Conservation (phyloP, 495 filamentous ascomycete species). For the Neurospora sp. region DNA sequence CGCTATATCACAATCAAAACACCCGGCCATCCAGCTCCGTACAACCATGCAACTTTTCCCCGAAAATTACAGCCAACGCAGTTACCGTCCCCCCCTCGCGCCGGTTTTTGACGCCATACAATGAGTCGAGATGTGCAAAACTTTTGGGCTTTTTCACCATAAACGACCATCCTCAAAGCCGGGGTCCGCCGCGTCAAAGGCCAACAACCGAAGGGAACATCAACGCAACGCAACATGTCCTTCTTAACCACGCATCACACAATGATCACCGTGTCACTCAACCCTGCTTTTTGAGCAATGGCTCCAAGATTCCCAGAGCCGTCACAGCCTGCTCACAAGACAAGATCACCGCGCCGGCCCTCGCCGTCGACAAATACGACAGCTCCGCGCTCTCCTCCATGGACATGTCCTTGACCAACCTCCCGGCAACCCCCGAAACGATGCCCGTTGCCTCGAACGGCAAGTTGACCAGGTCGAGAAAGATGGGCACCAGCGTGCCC, state of each 20-base stretch:
- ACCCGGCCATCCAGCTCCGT: not conserved
- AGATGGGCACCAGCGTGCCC: slow-evolving; percentile 77
- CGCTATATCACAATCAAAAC: not conserved
- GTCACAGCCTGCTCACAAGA: slow-evolving; percentile 57
- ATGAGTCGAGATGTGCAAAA: not conserved
- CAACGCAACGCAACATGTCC: not conserved
- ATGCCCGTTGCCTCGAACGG: slow-evolving; percentile 89
- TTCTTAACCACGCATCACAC: not conserved
- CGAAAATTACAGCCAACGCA: not conserved
- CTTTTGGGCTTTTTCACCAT: not conserved
- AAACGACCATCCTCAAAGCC: not conserved
- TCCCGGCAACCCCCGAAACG: slow-evolving; percentile 81
- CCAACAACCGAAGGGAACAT: not conserved
- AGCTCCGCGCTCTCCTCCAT: slow-evolving; percentile 63
- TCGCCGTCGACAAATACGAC: slow-evolving; percentile 80
- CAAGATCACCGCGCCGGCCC: slow-evolving; percentile 85
- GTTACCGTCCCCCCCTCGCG: not conserved
- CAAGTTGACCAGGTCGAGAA: slow-evolving; percentile 70
- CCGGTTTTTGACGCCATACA: not conserved
- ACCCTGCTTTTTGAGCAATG: slow-evolving; percentile 27
- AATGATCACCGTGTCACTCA: not conserved
- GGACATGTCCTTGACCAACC: slow-evolving; percentile 51
- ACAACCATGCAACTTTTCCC: not conserved
- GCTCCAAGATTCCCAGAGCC: slow-evolving; percentile 59
- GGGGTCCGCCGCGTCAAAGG: not conserved